phyloP scores from a whole-genome alignment of 179 eudicot genomes.

The Beta corolliflora region DNA sequence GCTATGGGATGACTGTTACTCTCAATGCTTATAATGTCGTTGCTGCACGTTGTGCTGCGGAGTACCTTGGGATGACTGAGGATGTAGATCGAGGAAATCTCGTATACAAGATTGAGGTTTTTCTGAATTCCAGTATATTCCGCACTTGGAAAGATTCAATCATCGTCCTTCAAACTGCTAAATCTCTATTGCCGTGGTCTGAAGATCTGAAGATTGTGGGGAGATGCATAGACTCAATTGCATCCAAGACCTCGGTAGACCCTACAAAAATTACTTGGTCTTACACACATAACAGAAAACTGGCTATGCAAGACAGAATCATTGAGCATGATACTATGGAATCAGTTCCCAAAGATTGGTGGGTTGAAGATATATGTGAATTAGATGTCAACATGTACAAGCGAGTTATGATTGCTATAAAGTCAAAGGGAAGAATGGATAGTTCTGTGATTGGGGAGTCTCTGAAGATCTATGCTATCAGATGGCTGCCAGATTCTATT shows the following conservation, averaged over 20 bases:
- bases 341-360: conserved; percentile 82
- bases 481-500: conserved; percentile 84
- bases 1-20: conserved; percentile 80
- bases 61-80: conserved; percentile 84
- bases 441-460: conserved; percentile 75
- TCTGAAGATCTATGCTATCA: conserved; percentile 56
- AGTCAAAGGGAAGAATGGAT: conserved; percentile 74
- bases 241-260: conserved; percentile 70
- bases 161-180: conserved; percentile 68
- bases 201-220: conserved; percentile 69
- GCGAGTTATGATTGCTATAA: conserved; percentile 66
- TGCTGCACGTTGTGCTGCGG: conserved; percentile 88
- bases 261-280: conserved; percentile 73
- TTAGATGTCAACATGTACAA: conserved; percentile 68
- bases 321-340: conserved; percentile 43
- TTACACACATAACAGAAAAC: conserved; percentile 70
- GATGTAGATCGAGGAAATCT: conserved; percentile 77
- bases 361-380: conserved; percentile 90
- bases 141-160: conserved; percentile 92
- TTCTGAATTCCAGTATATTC: conserved; percentile 71
- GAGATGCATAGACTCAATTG: conserved; percentile 76
- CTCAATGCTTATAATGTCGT: conserved; percentile 82
- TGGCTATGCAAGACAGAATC: conserved; percentile 46
- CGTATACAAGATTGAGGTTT: conserved; percentile 71
- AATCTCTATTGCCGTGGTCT: conserved; percentile 66